Evolutionary conservation across 176 grass and related monocot species (phyloP).

Genomic region (Aegilops speltoides): DNA sequence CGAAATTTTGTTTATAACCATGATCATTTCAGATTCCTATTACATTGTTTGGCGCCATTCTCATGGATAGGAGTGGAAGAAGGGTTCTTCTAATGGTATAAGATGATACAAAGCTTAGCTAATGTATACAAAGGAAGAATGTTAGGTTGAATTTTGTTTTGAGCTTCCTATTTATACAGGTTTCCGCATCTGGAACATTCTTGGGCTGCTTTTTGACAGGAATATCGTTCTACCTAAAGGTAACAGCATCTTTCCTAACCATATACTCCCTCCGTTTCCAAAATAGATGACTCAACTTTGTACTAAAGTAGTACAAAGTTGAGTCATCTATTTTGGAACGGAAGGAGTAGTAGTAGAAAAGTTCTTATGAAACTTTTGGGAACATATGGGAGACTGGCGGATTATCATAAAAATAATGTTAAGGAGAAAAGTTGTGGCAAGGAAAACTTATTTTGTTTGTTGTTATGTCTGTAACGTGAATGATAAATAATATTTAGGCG

Average conservation of each 20-base stretch:
- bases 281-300: too few species aligned
- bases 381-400: background rate
- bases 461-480: constrained; percentile 20
- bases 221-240: constrained; percentile 78
- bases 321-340: too few species aligned
- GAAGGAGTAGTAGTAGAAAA: background rate
- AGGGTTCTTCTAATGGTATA: constrained; percentile 74
- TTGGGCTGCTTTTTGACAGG: constrained; percentile 63
- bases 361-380: background rate
- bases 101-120: constrained; percentile 29
- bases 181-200: constrained; percentile 74
- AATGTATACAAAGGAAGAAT: constrained; percentile 28
- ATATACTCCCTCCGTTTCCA: too few species aligned
- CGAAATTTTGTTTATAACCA: constrained; percentile 42
- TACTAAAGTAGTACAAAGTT: too few species aligned
- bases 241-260: constrained; percentile 22
- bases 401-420: background rate
- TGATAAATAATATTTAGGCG: constrained; percentile 40
- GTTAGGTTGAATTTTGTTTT: constrained; percentile 28
- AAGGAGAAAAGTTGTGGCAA: background rate
- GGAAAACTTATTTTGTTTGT: background rate
- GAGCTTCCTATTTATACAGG: constrained; percentile 48
- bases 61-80: constrained; percentile 85
- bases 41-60: constrained; percentile 63
- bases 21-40: constrained; percentile 70